Base-by-base conservation (phyloP, 495 filamentous ascomycete genomes). In the Terfezia claveryi region DNA sequence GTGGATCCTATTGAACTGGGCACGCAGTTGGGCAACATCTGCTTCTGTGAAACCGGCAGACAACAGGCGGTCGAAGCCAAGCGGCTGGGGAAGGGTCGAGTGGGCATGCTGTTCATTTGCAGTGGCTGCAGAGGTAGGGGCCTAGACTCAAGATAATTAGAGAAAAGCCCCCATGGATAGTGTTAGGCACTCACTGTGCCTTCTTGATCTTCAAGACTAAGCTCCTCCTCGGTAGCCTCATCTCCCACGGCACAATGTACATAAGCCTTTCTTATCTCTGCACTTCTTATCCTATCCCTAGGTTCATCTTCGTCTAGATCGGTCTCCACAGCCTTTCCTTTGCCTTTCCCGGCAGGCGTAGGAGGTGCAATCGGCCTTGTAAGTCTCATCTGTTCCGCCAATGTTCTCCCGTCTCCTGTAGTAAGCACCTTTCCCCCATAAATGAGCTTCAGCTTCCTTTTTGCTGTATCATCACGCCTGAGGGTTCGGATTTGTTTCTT, bases 161-260 rank as follows among this genome's bases (percentile, higher is more conserved):
- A 32, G 7, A 32, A 2, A 7, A 32, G 1, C 4, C 27, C 7
- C 27, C 27, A 5, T 4, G 7, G 27, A 32, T 32, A 32, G 27
- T 32, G 4, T 32, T 32, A 32, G 27, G 27, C 7, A 32, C 20
- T 14, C 44, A 20, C 44, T 20, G 20, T 14, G 20, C 44, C 14
- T 11, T 62, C 63, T 4, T 66, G 58, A 8, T 76, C 77, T 72
- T 94, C 89, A n/a, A 70, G 72, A 2, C 68, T 72, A 17, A 96
- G 76, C 36, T 91, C 85, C 0, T 68, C 55, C 2, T 76, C 64
- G 0, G 82, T 77, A 23, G 94, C 76, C 50, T 75, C 74, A 61
- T 85, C 83, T 56, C 78, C 79, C 56, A 95, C 83, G 44, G 81
- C 85, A 75, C 89, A 95, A 73, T 93, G 87, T 52, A 93, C 79